Base-by-base conservation (phyloP, 257 asterid genomes). In the Solanum piurae region DNA sequence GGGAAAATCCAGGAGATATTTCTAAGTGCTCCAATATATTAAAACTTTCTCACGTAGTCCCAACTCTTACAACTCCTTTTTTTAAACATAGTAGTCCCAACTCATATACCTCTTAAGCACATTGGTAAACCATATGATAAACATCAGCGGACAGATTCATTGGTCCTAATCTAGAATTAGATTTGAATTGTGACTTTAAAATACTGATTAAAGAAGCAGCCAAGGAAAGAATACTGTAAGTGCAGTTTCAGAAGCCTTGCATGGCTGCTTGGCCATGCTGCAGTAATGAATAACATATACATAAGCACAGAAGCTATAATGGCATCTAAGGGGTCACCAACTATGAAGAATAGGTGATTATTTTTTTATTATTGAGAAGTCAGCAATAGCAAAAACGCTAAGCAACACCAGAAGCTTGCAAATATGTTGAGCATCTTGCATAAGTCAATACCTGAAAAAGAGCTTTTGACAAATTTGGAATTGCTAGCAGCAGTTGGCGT, bases 381-480 rank as follows among this genome's bases (percentile, higher is more conserved):
- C 64, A 27, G 27, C 27, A 49, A 80, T 52, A 88, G 46, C 49
- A 91, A 89, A 68, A 74, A 66, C 29, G 84, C 69, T 82, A 18
- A 58, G 64, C 58, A 87, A 20, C 40, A 75, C 34, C 29, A 38
- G 83, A 64, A 88, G 62, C 12, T 10, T 58, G 74, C 49, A 84
- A 83, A 20, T 74, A 69, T 75, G n/a, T 87, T 42, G 23, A 80
- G 85, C 69, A 46, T 80, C 69, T 27, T 29, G 42, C 29, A 49
- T 18, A 85, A 13, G 71, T 88, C 27, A 87, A 87, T 74, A 95
- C 99, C 99, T 95, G 99, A 83, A 97, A 94, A 87, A 95, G 89
- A 87, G 98, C 98, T 93, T 95, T 95, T 60, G 96, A 73, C 92
- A 97, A 90, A 88, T 91, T 92, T 21, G 99, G 98, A 86, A 90